Evolutionary conservation across 1,139 yeast genomes (phyloP), one percentile per base, ranked within the genome.

Genomic region (Lodderomyces parapsilosis): DNA sequence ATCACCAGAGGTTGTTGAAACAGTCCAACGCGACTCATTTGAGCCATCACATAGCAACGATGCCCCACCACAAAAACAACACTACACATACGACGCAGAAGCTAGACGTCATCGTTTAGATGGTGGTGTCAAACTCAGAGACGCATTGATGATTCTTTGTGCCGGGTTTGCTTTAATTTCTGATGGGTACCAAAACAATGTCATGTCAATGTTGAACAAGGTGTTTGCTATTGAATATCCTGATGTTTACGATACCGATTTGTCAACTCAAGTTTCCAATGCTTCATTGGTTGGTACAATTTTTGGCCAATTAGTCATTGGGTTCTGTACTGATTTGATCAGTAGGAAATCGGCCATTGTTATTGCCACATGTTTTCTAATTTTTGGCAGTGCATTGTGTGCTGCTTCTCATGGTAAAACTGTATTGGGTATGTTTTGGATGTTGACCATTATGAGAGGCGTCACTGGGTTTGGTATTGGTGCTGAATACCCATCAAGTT

Each of bases 401-500:
- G 80, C 80, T 24, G 78, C 78, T 13, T 58, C 80, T 18, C 76
- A 73, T 47, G 80, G 80, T 25, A 52, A 43, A 3, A 56, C 74
- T 19, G 60, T 59, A 13, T 52, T 62, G n/a, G 76, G 76, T 3
- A 62, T 67, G 64, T 81, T 86, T 56, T 84, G 90, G 90, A 39
- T 84, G 88, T 68, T 84, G 55, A 74, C 81, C 38, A 78, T 83
- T 25, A 67, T 78, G 45, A 69, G 90, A 60, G 89, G 89, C 51
- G 72, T 80, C 18, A 78, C 85, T 39, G 91, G 91, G 41, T 78
- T 82, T 49, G 91, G 91, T 46, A 77, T 84, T 48, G 91, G 91
- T 46, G 89, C 89, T 19, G 93, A 86, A 58, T 83, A 84, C 58
- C 86, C 87, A 2, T 81, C 86, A 1, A 79, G 85, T 25, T 79